Base-by-base conservation (phyloP, 2,329 filamentous ascomycete genomes). In the Fusarium denticulatum region DNA sequence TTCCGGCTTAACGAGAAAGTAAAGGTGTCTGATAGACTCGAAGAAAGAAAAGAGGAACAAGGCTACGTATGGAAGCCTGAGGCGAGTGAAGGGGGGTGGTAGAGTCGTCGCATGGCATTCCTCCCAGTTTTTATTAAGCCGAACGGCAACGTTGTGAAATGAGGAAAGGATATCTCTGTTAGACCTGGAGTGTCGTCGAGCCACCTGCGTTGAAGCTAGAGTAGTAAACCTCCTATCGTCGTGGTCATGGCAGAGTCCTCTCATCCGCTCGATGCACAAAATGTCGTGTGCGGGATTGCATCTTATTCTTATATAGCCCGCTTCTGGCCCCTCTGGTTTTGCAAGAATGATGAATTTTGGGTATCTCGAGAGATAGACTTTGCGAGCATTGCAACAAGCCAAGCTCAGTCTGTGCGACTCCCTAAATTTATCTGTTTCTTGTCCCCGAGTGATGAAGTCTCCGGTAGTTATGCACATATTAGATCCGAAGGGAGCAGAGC, bases 161-260 rank as follows among this genome's bases (percentile, higher is more conserved):
- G 49, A 53, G 24, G 18, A 16, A 16, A 37, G 14, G 13, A 22
- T 5, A 10, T 53, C 20, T 28, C 10, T 36, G 5, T 13, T 26
- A 22, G 32, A 26, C 3, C 0, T 2, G 2, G 37, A 15, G 18
- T 6, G 13, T 20, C 6, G 28, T 6, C 7, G 30, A 11, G 47
- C 6, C 22, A 2, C 16, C 28, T 6, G 7, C 15, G 11, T 32
- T 5, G 13, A n/a, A 3, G 2, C 12, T n/a, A 5, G 3, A 32
- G 15, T 5, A 18, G 22, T 9, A n/a, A n/a, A n/a, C 4, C 0
- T 10, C 20, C 7, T 1, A 30, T 30, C 7, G 28, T 18, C 22
- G 28, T 49, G 28, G 11, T 16, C 3, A 9, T n/a, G 46, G 12
- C 7, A 6, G 22, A 12, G 1, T 32, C 46, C 28, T 9, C 10